Conservation (phyloP, 2,329 filamentous ascomycete species). For the Cadophora luteo-olivacea region DNA sequence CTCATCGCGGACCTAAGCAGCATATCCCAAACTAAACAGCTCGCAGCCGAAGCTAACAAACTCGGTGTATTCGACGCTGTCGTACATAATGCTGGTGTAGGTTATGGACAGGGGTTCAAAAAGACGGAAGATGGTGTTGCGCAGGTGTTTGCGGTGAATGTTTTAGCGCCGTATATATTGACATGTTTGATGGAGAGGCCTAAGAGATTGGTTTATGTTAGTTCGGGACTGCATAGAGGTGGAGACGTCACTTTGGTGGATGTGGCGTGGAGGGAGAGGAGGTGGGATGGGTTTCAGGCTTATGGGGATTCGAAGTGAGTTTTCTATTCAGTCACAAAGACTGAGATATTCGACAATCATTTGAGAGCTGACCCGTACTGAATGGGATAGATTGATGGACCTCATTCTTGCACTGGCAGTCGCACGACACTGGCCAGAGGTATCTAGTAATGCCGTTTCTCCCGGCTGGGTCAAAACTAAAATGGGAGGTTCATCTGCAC, state of each 20-base stretch:
- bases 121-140: conserved; percentile 24
- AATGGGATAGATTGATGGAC: conserved; percentile 22
- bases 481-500: conserved; percentile 23
- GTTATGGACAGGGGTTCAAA: not conserved
- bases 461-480: conserved; percentile 26
- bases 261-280: conserved; percentile 23
- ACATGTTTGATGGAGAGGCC: conserved; percentile 22
- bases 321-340: not conserved
- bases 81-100: conserved; percentile 26
- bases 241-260: conserved; percentile 22
- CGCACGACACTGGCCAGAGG: conserved; percentile 23
- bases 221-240: conserved; percentile 22
- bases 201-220: conserved; percentile 25
- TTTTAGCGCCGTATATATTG: conserved; percentile 25
- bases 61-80: conserved; percentile 21
- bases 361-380: no score
- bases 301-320: conserved; percentile 28
- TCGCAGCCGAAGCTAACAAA: conserved; percentile 22
- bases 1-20: conserved; percentile 20
- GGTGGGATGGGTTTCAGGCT: conserved; percentile 24
- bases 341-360: not conserved
- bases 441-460: conserved; percentile 19
- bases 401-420: conserved; percentile 22
- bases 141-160: conserved; percentile 24
- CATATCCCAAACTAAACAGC: conserved; percentile 22